Percentiles rank a stretch among this genome's conserved stretches.
These are phyloP conservation scores for Pleurotus citrinopileatus DNA, from an alignment of 768 basidiomycete species.

Conservation along the genomic window DNA sequence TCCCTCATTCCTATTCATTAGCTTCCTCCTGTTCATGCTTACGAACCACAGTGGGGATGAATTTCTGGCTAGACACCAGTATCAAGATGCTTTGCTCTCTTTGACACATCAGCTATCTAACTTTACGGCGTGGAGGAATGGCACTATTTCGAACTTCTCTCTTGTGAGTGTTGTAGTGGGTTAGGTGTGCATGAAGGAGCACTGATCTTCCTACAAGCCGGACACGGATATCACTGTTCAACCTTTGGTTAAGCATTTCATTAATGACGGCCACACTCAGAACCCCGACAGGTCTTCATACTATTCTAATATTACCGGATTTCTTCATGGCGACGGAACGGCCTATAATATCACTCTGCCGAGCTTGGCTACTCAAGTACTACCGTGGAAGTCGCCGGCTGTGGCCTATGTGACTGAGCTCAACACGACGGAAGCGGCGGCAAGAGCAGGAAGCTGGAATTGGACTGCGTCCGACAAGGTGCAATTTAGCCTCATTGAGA, in stretches of 20 bases:
- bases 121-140: conserved; percentile 74
- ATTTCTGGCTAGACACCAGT: conserved; percentile 58
- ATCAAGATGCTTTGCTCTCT: conserved; percentile 59
- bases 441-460: conserved; percentile 59
- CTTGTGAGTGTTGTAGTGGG: conserved; percentile 41
- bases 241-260: conserved; percentile 47
- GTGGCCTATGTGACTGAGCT: conserved; percentile 44
- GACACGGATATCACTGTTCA: conserved; percentile 37
- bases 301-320: conserved; percentile 76
- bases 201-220: conserved; percentile 35
- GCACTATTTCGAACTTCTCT: conserved; percentile 61
- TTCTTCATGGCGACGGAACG: conserved; percentile 60
- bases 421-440: conserved; percentile 49
- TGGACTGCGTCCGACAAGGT: conserved; percentile 66
- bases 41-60: conserved; percentile 74
- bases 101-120: conserved; percentile 64
- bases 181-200: neutral
- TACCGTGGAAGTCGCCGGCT: conserved; percentile 51
- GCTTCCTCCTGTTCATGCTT: conserved; percentile 75
- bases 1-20: conserved; percentile 71
- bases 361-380: conserved; percentile 25
- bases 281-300: conserved; percentile 54
- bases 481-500: conserved; percentile 66
- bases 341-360: conserved; percentile 64
- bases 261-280: conserved; percentile 40